Conservation (phyloP, 2,329 filamentous ascomycete genomes). For the Penicillium hesseltinei region DNA sequence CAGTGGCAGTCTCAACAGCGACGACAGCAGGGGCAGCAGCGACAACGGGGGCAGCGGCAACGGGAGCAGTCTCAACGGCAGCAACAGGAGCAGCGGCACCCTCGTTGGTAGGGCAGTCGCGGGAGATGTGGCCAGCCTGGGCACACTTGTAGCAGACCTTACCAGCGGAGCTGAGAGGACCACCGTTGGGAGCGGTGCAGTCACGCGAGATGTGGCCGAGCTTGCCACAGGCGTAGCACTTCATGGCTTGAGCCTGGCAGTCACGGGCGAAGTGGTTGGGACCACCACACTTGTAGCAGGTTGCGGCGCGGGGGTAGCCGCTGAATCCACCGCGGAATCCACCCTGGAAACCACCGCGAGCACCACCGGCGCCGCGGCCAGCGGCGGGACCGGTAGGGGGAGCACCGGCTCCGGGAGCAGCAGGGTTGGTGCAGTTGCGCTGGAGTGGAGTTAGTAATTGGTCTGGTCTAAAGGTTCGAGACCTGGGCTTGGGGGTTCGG, state of each 20-base stretch:
- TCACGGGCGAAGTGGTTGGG: slow-evolving; percentile 98
- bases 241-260: slow-evolving; percentile 97
- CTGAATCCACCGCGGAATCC: slow-evolving; percentile 71
- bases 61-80: slow-evolving; percentile 23
- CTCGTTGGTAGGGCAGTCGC: slow-evolving; percentile 80
- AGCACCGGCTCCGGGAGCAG: slow-evolving; percentile 63
- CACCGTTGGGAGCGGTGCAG: slow-evolving; percentile 95
- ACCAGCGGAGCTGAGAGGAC: slow-evolving; percentile 88
- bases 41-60: slow-evolving; percentile 20
- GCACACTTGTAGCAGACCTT: slow-evolving; percentile 99
- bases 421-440: slow-evolving; percentile 65
- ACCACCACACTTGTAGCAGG: slow-evolving; percentile 70
- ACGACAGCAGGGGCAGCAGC: slow-evolving; percentile 39
- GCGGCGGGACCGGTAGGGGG: slow-evolving; percentile 40
- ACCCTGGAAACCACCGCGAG: slow-evolving; percentile 64
- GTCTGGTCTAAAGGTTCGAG: background rate
- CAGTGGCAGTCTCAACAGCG: slow-evolving; percentile 39
- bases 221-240: slow-evolving; percentile 97
- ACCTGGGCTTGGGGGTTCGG: background rate
- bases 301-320: slow-evolving; percentile 55
- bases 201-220: slow-evolving; percentile 91
- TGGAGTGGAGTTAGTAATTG: slow-evolving; percentile 33
- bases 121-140: slow-evolving; percentile 91
- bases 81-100: slow-evolving; percentile 38
- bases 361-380: slow-evolving; percentile 63